A percentile compares a stretch with the other conserved stretches of the same genome.
phyloP scores from a whole-genome alignment of 192 early-diverging fungal genomes.

The Borealophlyctis nickersoniae region DNA sequence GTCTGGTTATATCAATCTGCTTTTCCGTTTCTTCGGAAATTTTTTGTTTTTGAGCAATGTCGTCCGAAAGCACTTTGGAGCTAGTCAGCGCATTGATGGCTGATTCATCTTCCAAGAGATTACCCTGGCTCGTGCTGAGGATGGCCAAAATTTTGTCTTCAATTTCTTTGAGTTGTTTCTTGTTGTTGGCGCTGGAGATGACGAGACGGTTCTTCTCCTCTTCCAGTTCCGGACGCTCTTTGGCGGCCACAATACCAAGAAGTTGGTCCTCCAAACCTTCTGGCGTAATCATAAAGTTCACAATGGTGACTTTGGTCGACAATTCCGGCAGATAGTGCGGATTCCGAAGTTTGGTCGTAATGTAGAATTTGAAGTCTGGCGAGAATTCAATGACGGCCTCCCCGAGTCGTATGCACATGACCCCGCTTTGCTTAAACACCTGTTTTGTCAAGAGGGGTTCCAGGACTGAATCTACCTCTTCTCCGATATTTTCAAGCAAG shows the following conservation, averaged over 20 bases:
- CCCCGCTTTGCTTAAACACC: constrained; percentile 61
- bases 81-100: constrained; percentile 57
- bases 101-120: constrained; percentile 59
- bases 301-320: constrained; percentile 61
- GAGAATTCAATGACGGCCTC: constrained; percentile 62
- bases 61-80: constrained; percentile 57
- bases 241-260: constrained; percentile 59
- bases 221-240: constrained; percentile 63
- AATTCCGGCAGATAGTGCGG: constrained; percentile 64
- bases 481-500: constrained; percentile 58
- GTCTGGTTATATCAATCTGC: constrained; percentile 58
- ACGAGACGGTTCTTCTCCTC: constrained; percentile 62
- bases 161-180: constrained; percentile 63
- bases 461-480: constrained; percentile 61
- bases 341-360: constrained; percentile 59
- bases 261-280: constrained; percentile 63
- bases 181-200: constrained; percentile 54
- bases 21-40: constrained; percentile 61
- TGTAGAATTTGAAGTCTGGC: constrained; percentile 59
- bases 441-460: constrained; percentile 64
- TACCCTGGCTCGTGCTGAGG: constrained; percentile 53
- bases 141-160: constrained; percentile 60
- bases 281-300: constrained; percentile 65
- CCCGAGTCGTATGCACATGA: constrained; percentile 56
- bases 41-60: constrained; percentile 60